Percentiles rank a stretch among this genome's conserved stretches.
Evolutionary conservation across 2,329 filamentous ascomycete genomes (phyloP).

Genomic region (Fusarium denticulatum): DNA sequence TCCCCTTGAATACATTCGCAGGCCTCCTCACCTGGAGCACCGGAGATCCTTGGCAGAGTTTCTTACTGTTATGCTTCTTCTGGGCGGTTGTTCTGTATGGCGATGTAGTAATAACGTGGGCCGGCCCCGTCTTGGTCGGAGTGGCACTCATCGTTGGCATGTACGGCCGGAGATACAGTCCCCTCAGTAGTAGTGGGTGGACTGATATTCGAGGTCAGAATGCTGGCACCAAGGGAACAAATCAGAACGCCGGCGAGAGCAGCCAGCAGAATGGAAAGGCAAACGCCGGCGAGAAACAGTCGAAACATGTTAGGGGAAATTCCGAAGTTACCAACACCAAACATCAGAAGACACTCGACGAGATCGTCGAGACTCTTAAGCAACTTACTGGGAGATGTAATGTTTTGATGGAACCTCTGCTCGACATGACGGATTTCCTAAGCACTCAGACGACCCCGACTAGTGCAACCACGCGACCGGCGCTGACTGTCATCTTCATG

Average conservation of each 20-base stretch:
- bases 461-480: slow-evolving; percentile 88
- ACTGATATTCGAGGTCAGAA: slow-evolving; percentile 57
- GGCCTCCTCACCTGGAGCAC: slow-evolving; percentile 95
- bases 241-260: slow-evolving; percentile 23
- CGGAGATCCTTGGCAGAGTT: slow-evolving; percentile 96
- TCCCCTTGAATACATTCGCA: slow-evolving; percentile 85
- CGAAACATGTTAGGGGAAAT: slow-evolving; percentile 55
- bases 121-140: slow-evolving; percentile 85
- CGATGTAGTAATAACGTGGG: slow-evolving; percentile 80
- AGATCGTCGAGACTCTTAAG: slow-evolving; percentile 94
- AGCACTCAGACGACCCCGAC: slow-evolving; percentile 91
- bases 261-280: slow-evolving; percentile 42
- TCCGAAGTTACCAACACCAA: slow-evolving; percentile 73
- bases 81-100: slow-evolving; percentile 91
- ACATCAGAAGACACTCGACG: slow-evolving; percentile 93
- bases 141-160: slow-evolving; percentile 85
- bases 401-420: slow-evolving; percentile 86
- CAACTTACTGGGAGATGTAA: slow-evolving; percentile 93
- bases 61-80: slow-evolving; percentile 83
- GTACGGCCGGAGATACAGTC: slow-evolving; percentile 91
- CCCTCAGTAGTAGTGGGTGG: slow-evolving; percentile 86
- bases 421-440: slow-evolving; percentile 91
- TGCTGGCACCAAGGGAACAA: slow-evolving; percentile 28
- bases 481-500: slow-evolving; percentile 88
- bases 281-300: slow-evolving; percentile 41